Conservation (phyloP, 305 asterid genomes). For the Vinca major region DNA sequence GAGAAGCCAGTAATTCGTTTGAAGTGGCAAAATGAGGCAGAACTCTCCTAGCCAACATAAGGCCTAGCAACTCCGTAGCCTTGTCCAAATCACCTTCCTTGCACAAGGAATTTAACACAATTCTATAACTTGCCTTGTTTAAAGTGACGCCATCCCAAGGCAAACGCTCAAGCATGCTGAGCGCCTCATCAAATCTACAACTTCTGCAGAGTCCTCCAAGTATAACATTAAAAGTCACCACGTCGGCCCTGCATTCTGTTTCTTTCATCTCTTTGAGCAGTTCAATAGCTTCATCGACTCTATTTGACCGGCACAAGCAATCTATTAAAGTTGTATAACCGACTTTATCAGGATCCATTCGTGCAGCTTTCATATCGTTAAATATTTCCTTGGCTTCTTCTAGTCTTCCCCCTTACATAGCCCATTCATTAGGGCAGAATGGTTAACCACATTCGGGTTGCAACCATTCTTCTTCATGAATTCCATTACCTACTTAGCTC, state of each 20-base stretch:
- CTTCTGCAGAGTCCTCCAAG: slow-evolving; percentile 80
- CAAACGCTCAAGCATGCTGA: slow-evolving; percentile 62
- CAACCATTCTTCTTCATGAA: slow-evolving; percentile 86
- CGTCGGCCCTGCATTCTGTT: slow-evolving; percentile 51
- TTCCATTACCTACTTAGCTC: slow-evolving; percentile 55
- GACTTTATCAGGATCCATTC: slow-evolving; percentile 57
- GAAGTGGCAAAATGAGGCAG: slow-evolving; percentile 80
- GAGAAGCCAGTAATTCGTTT: slow-evolving; percentile 61
- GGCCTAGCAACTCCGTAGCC: slow-evolving; percentile 42
- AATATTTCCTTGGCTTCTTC: slow-evolving; percentile 55
- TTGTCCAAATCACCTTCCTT: slow-evolving; percentile 56
- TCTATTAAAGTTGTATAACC: slow-evolving; percentile 61
- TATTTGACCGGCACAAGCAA: slow-evolving; percentile 47
- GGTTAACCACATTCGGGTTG: slow-evolving; percentile 60
- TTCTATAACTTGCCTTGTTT: slow-evolving; percentile 74
- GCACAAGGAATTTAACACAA: slow-evolving; percentile 63
- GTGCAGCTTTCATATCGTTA: slow-evolving; percentile 42
- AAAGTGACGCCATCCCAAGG: slow-evolving; percentile 59
- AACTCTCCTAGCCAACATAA: slow-evolving; percentile 75
- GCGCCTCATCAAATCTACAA: slow-evolving; percentile 53
- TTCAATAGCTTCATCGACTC: slow-evolving; percentile 58
- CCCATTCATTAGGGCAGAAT: slow-evolving; percentile 65
- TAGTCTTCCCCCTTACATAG: slow-evolving; percentile 53
- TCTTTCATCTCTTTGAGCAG: slow-evolving; percentile 71
- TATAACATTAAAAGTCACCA: slow-evolving; percentile 63